Percentiles rank a stretch among this genome's conserved stretches.
Evolutionary conservation across 2,329 filamentous ascomycete genomes (phyloP).

Genomic region (Hirsutella minnesotensis): DNA sequence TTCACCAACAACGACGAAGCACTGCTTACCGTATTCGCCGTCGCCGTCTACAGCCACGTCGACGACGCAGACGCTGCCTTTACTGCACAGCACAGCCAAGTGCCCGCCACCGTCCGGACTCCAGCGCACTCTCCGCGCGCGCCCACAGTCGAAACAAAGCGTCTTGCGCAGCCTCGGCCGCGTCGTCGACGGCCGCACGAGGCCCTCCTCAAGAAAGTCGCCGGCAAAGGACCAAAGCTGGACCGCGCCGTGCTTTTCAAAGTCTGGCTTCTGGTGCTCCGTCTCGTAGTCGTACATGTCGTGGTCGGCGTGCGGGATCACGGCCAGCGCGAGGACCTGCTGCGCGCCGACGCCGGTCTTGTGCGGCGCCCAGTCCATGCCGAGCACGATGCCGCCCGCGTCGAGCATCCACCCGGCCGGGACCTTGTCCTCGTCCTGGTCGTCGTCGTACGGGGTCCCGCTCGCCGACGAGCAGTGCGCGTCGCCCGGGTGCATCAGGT

Average conservation of each 20-base stretch:
- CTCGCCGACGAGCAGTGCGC: constrained; percentile 14
- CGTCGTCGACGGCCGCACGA: constrained; percentile 19
- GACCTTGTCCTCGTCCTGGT: constrained; percentile 11
- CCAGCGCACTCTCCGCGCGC: constrained; percentile 39
- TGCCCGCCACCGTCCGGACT: constrained; percentile 32
- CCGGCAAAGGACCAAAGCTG: constrained; percentile 40
- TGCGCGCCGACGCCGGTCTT: constrained; percentile 11
- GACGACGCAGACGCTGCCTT: constrained; percentile 38
- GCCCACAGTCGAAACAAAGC: constrained; percentile 38
- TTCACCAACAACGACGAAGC: neutral
- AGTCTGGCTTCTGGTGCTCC: constrained; percentile 22
- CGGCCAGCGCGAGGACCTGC: constrained; percentile 40
- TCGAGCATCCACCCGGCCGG: constrained; percentile 41
- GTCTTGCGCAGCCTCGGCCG: constrained; percentile 28
- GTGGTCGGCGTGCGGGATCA: constrained; percentile 39
- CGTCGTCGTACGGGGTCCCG: constrained; percentile 16
- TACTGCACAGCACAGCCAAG: constrained; percentile 36
- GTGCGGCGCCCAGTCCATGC: constrained; percentile 39
- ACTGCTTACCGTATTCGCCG: constrained; percentile 31
- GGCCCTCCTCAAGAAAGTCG: constrained; percentile 16
- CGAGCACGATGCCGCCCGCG: constrained; percentile 37
- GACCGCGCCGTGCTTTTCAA: constrained; percentile 31
- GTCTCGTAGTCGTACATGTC: constrained; percentile 27
- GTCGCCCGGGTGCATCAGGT: constrained; percentile 15
- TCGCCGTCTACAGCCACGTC: constrained; percentile 17